These are phyloP conservation scores for Botrytis fragariae DNA, from an alignment of 2,329 filamentous ascomycete genomes.

Conservation along the genomic window DNA sequence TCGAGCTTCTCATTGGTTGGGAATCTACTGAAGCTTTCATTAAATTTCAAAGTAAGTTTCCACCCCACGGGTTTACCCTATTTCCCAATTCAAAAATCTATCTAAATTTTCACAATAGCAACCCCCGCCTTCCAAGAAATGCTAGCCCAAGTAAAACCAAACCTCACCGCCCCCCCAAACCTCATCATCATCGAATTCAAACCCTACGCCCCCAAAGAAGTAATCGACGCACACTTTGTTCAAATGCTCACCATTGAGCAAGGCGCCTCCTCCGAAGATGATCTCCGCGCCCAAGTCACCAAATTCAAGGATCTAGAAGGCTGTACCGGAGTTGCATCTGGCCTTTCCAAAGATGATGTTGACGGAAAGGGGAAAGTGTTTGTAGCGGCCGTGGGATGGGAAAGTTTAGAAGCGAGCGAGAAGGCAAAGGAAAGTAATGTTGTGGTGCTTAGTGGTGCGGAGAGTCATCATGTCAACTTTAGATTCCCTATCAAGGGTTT, in stretches of 20 bases:
- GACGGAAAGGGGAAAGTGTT: slow-evolving; percentile 1
- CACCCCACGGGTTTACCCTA: too few species aligned
- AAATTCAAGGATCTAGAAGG: slow-evolving; percentile 29
- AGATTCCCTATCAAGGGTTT: background rate
- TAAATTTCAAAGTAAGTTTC: slow-evolving; percentile 24
- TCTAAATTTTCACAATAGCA: background rate
- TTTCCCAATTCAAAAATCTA: too few species aligned
- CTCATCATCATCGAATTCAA: slow-evolving; percentile 33
- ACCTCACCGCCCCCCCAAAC: slow-evolving; percentile 31
- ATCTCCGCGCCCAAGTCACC: slow-evolving; percentile 29
- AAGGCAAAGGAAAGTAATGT: background rate
- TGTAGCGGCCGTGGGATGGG: slow-evolving; percentile 3
- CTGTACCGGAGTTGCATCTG: slow-evolving; percentile 32
- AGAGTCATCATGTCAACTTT: slow-evolving; percentile 6
- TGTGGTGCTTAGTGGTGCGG: background rate
- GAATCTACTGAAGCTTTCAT: slow-evolving; percentile 28
- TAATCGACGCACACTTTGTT: slow-evolving; percentile 35
- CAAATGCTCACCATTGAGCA: slow-evolving; percentile 47
- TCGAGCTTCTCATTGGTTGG: slow-evolving; percentile 37
- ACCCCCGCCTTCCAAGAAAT: slow-evolving; percentile 7
- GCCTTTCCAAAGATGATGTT: background rate
- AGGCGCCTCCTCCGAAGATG: slow-evolving; percentile 41
- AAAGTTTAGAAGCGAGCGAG: background rate
- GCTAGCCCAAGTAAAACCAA: slow-evolving; percentile 26
- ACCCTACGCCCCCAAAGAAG: slow-evolving; percentile 35